Base-by-base conservation (phyloP, 2,329 filamentous ascomycete species). In the Hyphodiscus sp. region DNA sequence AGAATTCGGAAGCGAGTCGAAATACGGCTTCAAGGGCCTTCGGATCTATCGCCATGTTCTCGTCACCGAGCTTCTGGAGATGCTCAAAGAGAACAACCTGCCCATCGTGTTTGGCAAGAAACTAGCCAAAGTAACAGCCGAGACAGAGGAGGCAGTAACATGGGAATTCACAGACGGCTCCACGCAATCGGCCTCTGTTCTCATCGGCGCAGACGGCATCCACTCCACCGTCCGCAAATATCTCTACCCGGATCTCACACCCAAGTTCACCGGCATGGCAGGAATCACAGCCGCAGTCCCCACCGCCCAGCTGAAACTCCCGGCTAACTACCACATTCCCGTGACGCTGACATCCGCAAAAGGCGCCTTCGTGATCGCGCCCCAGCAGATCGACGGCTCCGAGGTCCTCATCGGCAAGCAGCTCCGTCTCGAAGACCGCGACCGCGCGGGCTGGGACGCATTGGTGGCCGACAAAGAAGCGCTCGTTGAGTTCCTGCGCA, bases 171-270 rank as follows among this genome's bases (percentile, higher is more conserved):
- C 65, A 0, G 74, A 80, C 50, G 78, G 76, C 1, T 69, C 69
- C 0, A 68, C 62, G 0, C 68, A 60, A 1, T 64, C 59, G 0
- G 75, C 77, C 0, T 59, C 67, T 1, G 61, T 80, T 13, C 71
- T 85, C 0, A 69, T 83, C 16, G 81, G 79, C 0, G 77, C 79
- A 0, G 81, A 85, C 54, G 81, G 81, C 1, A 83, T 84, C 48
- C 78, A 83, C 61, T 82, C 79, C 0, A 70, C 68, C 0, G 76
- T 83, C 0, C 73, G 80, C 2, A 70, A 68, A 2, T 74, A 80
- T 43, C 67, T 85, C 0, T 71, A 76, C 45, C 76, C 79, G 0
- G 70, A 74, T 0, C 59, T 78, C 1, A 63, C 72, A 33, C 76
- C 81, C 1, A 70, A 67, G 1, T 83, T 80, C 60, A 76, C 74